Evolutionary conservation across 192 early-diverging fungal species (phyloP), one percentile per base, ranked within the genome.

Genomic region (Rhizoclosmatium globosum): DNA sequence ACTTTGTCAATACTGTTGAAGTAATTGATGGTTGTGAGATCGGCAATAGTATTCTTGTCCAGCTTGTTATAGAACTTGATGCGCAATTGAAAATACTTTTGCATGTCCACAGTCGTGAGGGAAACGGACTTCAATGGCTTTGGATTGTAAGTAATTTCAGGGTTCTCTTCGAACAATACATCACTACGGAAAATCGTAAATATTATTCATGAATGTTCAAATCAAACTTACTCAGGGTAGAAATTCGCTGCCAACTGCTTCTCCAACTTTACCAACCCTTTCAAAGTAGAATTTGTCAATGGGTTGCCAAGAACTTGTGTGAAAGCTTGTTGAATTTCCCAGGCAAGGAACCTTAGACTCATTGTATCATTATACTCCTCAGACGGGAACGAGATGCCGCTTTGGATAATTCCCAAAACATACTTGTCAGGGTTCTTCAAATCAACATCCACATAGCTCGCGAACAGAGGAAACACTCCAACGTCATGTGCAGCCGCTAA

Each of bases 401-500:
- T 19, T 21, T 62, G 60, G 6, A 62, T 62, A 39, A 62, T 62
- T 7, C 4, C 19, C 60, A 62, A 19, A 62, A 62, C 60, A 23
- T 62, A 19, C 23, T 6, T 31, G 38, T 62, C 60, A 0, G 60
- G 60, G 38, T 62, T 62, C 9, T 62, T 4, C 23, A 62, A 62
- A 21, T 62, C 60, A 31, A 39, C 19, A 62, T 39, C 60, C 7
- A 62, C 60, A 62, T 21, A 62, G 6, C 4, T 21, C 7, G 60
- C 60, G 38, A 62, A 62, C 9, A 62, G 38, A 7, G 60, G 38
- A 23, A 62, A 62, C 9, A 62, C 60, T 62, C 60, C 60, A 62
- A 39, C 23, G 21, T 62, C 60, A 62, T 62, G 60, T 19, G 60
- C 7, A 39, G 60, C 60, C 7, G 21, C 60, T 21, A 62, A 62